Conservation (phyloP, 345 rosid genomes). For the Citrus trifoliata region DNA sequence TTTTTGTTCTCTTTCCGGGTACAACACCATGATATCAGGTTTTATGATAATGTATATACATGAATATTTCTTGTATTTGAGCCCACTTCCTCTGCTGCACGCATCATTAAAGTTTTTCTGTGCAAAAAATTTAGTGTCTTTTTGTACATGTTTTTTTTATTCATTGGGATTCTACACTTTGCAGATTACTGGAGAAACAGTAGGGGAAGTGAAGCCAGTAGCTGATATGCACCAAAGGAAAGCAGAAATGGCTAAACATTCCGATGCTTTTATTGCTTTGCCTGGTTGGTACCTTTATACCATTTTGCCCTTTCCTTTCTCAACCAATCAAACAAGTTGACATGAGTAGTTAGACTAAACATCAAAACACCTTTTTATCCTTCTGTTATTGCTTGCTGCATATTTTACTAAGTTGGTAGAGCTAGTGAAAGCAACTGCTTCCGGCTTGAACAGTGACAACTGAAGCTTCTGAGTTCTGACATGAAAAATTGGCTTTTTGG, state of each 20-base stretch:
- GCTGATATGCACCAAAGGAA: slow-evolving; percentile 85
- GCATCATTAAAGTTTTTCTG: slow-evolving; percentile 24
- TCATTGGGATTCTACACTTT: slow-evolving; percentile 16
- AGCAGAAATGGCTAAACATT: slow-evolving; percentile 77
- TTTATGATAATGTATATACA: neutral
- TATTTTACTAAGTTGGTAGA: neutral
- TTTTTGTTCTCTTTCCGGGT: neutral
- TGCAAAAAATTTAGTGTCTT: slow-evolving; percentile 10
- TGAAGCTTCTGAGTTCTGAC: neutral
- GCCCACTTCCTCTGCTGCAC: slow-evolving; percentile 27
- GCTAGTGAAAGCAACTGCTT: neutral
- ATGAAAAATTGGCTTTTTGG: slow-evolving; percentile 8
- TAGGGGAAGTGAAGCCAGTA: slow-evolving; percentile 80
- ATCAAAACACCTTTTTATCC: neutral
- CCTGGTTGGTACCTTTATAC: slow-evolving; percentile 45
- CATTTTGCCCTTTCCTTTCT: neutral
- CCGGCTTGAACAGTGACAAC: neutral
- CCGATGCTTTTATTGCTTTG: slow-evolving; percentile 79
- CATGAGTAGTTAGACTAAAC: neutral
- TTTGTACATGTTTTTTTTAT: neutral
- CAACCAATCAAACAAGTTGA: neutral
- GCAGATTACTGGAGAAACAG: slow-evolving; percentile 76
- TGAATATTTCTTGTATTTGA: slow-evolving; percentile 14
- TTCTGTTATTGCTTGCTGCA: neutral
- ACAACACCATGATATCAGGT: neutral